Evolutionary conservation across 1,139 yeast species (phyloP).

Genomic region (Pichia sp.): DNA sequence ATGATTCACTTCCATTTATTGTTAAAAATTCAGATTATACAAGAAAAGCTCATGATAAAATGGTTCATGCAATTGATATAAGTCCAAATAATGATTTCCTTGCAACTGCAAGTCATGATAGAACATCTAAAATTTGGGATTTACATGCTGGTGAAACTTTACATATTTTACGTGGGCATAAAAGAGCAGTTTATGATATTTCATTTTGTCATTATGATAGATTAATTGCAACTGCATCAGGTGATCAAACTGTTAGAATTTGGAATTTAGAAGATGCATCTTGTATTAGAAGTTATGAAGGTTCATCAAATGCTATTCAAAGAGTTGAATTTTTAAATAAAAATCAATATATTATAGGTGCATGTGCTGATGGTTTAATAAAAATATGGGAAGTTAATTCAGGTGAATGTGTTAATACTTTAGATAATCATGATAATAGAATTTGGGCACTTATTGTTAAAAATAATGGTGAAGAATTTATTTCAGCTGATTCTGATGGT

Average conservation of each 20-base stretch:
- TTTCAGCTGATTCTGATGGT: slow-evolving; percentile 95
- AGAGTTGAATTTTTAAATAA: slow-evolving; percentile 64
- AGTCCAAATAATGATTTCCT: slow-evolving; percentile 83
- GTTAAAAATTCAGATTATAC: slow-evolving; percentile 69
- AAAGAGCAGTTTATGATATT: slow-evolving; percentile 92
- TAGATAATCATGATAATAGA: slow-evolving; percentile 89
- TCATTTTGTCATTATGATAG: slow-evolving; percentile 77
- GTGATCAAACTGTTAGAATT: slow-evolving; percentile 83
- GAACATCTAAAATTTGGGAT: slow-evolving; percentile 87
- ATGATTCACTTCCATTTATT: slow-evolving; percentile 15
- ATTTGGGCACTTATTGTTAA: slow-evolving; percentile 81
- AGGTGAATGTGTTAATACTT: slow-evolving; percentile 75
- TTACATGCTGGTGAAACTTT: slow-evolving; percentile 73
- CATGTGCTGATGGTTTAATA: slow-evolving; percentile 92
- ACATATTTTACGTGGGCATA: slow-evolving; percentile 83
- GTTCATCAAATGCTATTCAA: slow-evolving; percentile 90
- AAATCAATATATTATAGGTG: slow-evolving; percentile 65
- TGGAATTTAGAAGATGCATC: slow-evolving; percentile 81
- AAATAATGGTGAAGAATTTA: slow-evolving; percentile 61
- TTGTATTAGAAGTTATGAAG: slow-evolving; percentile 81
- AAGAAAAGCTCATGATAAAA: slow-evolving; percentile 94
- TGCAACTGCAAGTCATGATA: slow-evolving; percentile 96
- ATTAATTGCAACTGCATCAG: slow-evolving; percentile 70
- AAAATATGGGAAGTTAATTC: slow-evolving; percentile 78
- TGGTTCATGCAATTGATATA: slow-evolving; percentile 80